These are phyloP conservation scores for Pistacia atlantica DNA, from an alignment of 345 rosid genomes.

Conservation along the genomic window DNA sequence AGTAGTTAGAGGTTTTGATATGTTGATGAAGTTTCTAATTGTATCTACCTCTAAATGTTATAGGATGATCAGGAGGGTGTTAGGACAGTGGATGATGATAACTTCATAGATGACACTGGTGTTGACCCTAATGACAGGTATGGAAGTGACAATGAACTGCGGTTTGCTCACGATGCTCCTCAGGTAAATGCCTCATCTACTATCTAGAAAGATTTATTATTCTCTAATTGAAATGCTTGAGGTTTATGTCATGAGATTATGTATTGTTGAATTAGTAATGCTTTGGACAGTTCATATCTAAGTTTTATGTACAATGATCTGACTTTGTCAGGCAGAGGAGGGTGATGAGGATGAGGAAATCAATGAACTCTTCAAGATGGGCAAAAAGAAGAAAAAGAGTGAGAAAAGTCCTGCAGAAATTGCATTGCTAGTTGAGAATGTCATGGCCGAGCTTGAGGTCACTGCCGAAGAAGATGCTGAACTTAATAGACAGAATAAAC, in stretches of 20 bases:
- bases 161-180: conserved; percentile 70
- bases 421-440: conserved; percentile 81
- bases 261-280: not conserved
- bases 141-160: conserved; percentile 63
- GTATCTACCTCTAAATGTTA: conserved; percentile 3
- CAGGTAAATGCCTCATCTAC: conserved; percentile 48
- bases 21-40: not conserved
- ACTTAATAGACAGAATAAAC: conserved; percentile 78
- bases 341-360: conserved; percentile 90
- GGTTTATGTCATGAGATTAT: not conserved
- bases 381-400: conserved; percentile 78
- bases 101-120: conserved; percentile 92
- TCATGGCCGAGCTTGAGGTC: conserved; percentile 98
- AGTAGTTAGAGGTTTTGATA: not conserved
- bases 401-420: conserved; percentile 94
- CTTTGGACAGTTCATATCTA: not conserved
- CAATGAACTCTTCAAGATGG: conserved; percentile 81
- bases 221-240: not conserved
- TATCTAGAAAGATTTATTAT: not conserved
- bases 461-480: conserved; percentile 94
- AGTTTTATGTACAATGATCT: conserved; percentile 7
- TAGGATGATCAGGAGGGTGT: conserved; percentile 91
- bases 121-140: conserved; percentile 82
- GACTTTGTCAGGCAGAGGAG: conserved; percentile 72
- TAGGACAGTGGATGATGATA: conserved; percentile 86